Evolutionary conservation across 2,329 filamentous ascomycete species (phyloP).

Genomic region (Camptophora hylomeconis): DNA sequence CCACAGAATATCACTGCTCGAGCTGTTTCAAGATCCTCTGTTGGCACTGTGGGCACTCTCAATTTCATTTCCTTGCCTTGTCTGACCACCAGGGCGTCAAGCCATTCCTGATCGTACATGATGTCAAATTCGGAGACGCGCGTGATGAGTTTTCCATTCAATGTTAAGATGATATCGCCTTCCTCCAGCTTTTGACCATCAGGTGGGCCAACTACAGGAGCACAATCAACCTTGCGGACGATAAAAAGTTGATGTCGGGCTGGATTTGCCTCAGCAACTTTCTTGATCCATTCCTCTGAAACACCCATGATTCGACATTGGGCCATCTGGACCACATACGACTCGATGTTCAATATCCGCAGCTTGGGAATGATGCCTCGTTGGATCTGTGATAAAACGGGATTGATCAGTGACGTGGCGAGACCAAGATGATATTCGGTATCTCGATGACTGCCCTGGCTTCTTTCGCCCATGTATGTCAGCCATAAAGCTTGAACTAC

Average conservation of each 20-base stretch:
- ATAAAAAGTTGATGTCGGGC: slow-evolving; percentile 96
- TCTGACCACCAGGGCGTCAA: slow-evolving; percentile 78
- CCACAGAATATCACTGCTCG: slow-evolving; percentile 91
- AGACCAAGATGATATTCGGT: slow-evolving; percentile 94
- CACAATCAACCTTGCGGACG: slow-evolving; percentile 76
- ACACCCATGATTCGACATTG: slow-evolving; percentile 97
- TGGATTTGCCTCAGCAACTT: slow-evolving; percentile 76
- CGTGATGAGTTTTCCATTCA: slow-evolving; percentile 88
- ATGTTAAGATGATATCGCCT: slow-evolving; percentile 79
- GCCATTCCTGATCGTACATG: slow-evolving; percentile 79
- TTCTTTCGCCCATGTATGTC: slow-evolving; percentile 87
- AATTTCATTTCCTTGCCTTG: slow-evolving; percentile 68
- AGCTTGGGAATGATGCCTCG: slow-evolving; percentile 65
- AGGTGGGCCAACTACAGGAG: slow-evolving; percentile 29
- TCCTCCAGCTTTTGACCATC: slow-evolving; percentile 55
- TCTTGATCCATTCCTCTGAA: slow-evolving; percentile 86
- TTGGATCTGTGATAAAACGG: slow-evolving; percentile 78
- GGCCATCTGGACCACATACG: slow-evolving; percentile 89
- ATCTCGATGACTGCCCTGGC: slow-evolving; percentile 65
- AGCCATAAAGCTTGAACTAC: slow-evolving; percentile 93
- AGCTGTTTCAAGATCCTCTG: slow-evolving; percentile 82
- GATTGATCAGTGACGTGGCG: slow-evolving; percentile 74
- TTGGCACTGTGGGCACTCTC: slow-evolving; percentile 71
- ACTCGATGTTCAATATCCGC: slow-evolving; percentile 85
- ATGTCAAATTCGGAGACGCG: slow-evolving; percentile 84